Evolutionary conservation across 805 yeast species (phyloP).

Genomic region (Starmerella tilneyi): DNA sequence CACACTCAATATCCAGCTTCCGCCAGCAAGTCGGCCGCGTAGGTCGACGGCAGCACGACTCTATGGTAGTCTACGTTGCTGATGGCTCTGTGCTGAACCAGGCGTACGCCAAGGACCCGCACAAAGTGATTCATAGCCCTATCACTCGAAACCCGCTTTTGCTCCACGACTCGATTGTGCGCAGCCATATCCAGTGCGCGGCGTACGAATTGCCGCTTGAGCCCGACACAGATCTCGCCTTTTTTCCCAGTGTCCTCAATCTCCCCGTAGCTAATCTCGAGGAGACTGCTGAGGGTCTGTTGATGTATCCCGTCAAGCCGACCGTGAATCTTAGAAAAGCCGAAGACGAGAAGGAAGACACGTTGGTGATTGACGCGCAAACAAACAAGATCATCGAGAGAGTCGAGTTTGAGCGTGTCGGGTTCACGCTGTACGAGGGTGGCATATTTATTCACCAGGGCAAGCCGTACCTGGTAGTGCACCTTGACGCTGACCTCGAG

Average conservation of each 20-base stretch:
- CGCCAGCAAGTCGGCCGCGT: slow-evolving; percentile 97
- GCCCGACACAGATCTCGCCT: slow-evolving; percentile 41
- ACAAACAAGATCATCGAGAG: slow-evolving; percentile 71
- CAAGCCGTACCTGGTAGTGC: slow-evolving; percentile 71
- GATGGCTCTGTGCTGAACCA: slow-evolving; percentile 76
- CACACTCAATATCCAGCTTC: slow-evolving; percentile 71
- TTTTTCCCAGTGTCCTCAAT: slow-evolving; percentile 38
- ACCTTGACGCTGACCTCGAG: slow-evolving; percentile 66
- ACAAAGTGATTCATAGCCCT: slow-evolving; percentile 43
- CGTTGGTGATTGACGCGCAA: slow-evolving; percentile 84
- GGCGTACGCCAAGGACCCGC: slow-evolving; percentile 62
- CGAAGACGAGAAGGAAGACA: slow-evolving; percentile 66
- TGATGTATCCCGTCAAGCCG: slow-evolving; percentile 68
- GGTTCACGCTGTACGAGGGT: slow-evolving; percentile 84
- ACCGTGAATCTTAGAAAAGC: slow-evolving; percentile 71
- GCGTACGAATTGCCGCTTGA: slow-evolving; percentile 71
- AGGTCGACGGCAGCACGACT: slow-evolving; percentile 73
- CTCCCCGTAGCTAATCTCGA: slow-evolving; percentile 14
- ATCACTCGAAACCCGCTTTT: slow-evolving; percentile 53
- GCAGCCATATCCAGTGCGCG: slow-evolving; percentile 88
- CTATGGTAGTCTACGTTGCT: slow-evolving; percentile 75
- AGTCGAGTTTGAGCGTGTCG: slow-evolving; percentile 77
- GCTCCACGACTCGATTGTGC: slow-evolving; percentile 48
- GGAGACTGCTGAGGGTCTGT: slow-evolving; percentile 31
- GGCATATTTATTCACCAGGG: slow-evolving; percentile 95